Conservation (phyloP, 2,329 filamentous ascomycete species). For the Neofusicoccum kwambonambiense region DNA sequence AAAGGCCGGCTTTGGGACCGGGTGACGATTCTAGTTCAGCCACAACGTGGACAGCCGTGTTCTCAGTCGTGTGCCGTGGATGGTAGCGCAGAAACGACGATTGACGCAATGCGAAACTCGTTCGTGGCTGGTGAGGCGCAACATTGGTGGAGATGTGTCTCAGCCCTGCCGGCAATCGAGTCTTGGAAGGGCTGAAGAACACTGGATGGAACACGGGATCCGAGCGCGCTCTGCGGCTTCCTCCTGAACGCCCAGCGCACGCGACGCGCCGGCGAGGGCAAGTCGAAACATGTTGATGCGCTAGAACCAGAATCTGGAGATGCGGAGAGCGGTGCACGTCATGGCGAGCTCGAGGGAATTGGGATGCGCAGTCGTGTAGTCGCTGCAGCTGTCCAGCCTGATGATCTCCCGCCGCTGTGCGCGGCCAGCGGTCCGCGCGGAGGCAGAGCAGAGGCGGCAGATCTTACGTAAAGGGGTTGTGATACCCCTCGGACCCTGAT, state of each 20-base stretch:
- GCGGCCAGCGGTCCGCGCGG: slow-evolving; percentile 1
- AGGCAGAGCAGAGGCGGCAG: not conserved
- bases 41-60: not conserved
- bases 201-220: not conserved
- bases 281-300: not conserved
- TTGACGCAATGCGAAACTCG: slow-evolving; percentile 8
- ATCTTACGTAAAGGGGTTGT: slow-evolving; percentile 14
- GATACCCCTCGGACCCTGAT: slow-evolving; percentile 9
- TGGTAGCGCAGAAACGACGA: not conserved
- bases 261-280: not conserved
- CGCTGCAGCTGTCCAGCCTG: not conserved
- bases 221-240: not conserved
- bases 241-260: not conserved
- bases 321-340: slow-evolving; percentile 9
- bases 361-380: not conserved
- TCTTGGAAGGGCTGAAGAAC: not conserved
- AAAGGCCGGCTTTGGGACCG: slow-evolving; percentile 4
- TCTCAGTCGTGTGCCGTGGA: not conserved
- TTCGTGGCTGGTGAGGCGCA: not conserved
- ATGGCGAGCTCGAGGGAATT: not conserved
- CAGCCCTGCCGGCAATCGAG: slow-evolving; percentile 10
- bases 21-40: slow-evolving; percentile 1
- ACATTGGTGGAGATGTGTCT: slow-evolving; percentile 13
- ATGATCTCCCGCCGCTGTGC: slow-evolving; percentile 9
- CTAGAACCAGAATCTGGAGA: not conserved